Conservation (phyloP, 306 rosid genomes). For the Morella rubra region DNA sequence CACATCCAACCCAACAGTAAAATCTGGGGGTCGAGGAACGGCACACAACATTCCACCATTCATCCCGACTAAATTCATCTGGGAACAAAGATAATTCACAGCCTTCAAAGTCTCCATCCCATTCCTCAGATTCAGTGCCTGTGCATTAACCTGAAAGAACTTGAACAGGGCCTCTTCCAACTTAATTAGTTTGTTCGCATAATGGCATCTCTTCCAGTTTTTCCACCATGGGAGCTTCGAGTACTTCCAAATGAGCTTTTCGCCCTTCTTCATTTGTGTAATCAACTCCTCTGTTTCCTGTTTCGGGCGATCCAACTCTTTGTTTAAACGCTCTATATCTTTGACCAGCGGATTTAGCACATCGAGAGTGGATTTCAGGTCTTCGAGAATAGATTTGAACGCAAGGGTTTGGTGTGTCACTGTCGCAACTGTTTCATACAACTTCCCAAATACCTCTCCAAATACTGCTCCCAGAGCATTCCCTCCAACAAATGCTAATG, state of each 20-base stretch:
- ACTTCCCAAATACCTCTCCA: background rate
- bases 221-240: background rate
- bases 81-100: conserved; percentile 9
- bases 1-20: conserved; percentile 24
- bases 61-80: background rate
- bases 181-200: conserved; percentile 6
- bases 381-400: conserved; percentile 13
- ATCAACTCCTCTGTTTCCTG: background rate
- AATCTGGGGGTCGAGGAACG: conserved; percentile 8
- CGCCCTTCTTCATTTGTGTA: background rate
- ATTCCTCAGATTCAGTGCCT: background rate
- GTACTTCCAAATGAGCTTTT: conserved; percentile 9
- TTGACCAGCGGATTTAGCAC: background rate
- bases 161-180: conserved; percentile 3
- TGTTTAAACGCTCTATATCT: conserved; percentile 8
- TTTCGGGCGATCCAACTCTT: background rate
- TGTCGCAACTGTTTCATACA: background rate
- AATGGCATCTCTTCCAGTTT: background rate
- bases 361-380: background rate
- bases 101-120: background rate
- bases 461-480: conserved; percentile 8
- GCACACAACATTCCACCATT: background rate
- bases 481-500: background rate
- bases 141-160: background rate
- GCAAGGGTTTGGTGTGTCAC: background rate